Percentiles rank a stretch among this genome's conserved stretches.
These are phyloP conservation scores for Boletus mariae DNA, from an alignment of 1,284 basidiomycete genomes.

Conservation along the genomic window DNA sequence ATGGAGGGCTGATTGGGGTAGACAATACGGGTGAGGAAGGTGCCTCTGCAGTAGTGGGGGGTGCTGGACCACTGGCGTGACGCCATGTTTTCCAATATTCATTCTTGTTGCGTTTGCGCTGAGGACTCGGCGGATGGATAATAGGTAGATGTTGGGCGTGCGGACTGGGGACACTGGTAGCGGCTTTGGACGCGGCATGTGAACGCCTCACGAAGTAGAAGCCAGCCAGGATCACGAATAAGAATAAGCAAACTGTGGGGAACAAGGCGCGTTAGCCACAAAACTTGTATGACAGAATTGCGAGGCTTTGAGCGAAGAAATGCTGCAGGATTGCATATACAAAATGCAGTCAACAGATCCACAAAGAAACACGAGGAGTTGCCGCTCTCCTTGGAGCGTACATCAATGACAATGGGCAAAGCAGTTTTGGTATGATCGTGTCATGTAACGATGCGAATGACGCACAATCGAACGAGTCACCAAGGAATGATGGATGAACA, in stretches of 20 bases:
- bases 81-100: slow-evolving; percentile 14
- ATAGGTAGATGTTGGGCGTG: slow-evolving; percentile 4
- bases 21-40: slow-evolving; percentile 10
- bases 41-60: neutral
- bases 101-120: slow-evolving; percentile 3
- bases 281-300: neutral
- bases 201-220: slow-evolving; percentile 29
- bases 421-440: slow-evolving; percentile 1
- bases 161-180: neutral
- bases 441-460: neutral
- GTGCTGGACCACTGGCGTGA: neutral
- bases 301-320: slow-evolving; percentile 1
- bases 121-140: slow-evolving; percentile 4
- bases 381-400: neutral
- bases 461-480: neutral
- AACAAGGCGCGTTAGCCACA: slow-evolving; percentile 15
- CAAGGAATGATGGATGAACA: slow-evolving; percentile 11
- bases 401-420: neutral
- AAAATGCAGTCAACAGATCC: neutral
- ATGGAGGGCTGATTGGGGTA: neutral
- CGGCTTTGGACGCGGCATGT: slow-evolving; percentile 11
- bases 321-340: neutral
- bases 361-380: neutral
- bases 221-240: slow-evolving; percentile 26
- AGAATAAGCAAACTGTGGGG: slow-evolving; percentile 19